phyloP scores from a whole-genome alignment of 441 rosid genomes.

The Pelargonium citronellum region DNA sequence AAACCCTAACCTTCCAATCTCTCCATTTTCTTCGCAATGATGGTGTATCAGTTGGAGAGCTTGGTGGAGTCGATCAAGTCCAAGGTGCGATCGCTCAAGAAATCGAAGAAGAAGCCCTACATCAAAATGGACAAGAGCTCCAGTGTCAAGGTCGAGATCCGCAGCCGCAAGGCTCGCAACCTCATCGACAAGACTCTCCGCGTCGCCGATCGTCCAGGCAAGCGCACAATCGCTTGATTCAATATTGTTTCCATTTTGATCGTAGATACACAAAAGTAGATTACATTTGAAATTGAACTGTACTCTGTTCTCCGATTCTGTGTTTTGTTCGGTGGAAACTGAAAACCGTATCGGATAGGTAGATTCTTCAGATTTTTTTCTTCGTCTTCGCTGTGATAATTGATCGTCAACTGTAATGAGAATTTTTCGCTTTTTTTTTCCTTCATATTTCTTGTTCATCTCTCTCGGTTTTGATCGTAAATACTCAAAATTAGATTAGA shows the following conservation, averaged over 20 bases:
- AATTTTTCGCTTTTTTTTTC: too few relatives aligned
- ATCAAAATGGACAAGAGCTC: conserved; percentile 83
- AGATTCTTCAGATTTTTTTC: not conserved
- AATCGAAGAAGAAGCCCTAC: conserved; percentile 53
- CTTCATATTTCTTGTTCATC: too few relatives aligned
- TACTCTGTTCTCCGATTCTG: not conserved
- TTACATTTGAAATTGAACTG: not conserved
- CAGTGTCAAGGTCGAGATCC: conserved; percentile 87
- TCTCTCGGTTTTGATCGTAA: not conserved
- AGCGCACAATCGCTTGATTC: conserved; percentile 38
- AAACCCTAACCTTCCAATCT: not conserved
- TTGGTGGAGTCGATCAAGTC: conserved; percentile 81
- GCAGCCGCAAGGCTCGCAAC: conserved; percentile 71
- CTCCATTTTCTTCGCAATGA: not conserved
- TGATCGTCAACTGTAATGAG: too few relatives aligned
- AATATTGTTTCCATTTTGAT: not conserved
- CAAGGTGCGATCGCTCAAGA: conserved; percentile 59
- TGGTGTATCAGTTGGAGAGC: conserved; percentile 44
- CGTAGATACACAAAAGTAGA: not conserved
- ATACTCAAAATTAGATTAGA: not conserved
- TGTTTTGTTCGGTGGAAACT: not conserved
- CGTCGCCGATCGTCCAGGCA: conserved; percentile 75
- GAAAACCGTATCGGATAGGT: not conserved
- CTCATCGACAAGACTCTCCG: conserved; percentile 80
- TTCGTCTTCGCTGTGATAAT: too few relatives aligned